Percentiles rank a stretch among this genome's conserved stretches.
phyloP scores from a whole-genome alignment of 495 filamentous ascomycete genomes.

The Neurospora sp. region DNA sequence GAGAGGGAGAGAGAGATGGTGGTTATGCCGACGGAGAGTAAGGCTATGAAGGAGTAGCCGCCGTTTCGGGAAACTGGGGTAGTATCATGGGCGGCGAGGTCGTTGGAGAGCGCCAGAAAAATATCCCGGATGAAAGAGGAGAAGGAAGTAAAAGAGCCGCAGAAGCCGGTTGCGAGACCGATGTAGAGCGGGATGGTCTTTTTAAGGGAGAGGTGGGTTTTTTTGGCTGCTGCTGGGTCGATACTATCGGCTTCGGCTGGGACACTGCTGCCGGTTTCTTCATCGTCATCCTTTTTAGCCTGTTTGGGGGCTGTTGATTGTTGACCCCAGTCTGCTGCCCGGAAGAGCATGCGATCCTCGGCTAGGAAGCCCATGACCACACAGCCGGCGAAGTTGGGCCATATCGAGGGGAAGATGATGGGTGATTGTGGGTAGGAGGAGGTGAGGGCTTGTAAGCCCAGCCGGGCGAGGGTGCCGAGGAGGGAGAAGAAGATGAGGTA shows the following conservation, averaged over 20 bases:
- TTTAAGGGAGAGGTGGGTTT: constrained; percentile 49
- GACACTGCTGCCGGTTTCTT: constrained; percentile 17
- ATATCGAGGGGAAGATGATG: constrained; percentile 62
- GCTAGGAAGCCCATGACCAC: constrained; percentile 77
- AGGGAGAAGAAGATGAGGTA: constrained; percentile 84
- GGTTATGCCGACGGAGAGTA: constrained; percentile 56
- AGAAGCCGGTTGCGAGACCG: constrained; percentile 87
- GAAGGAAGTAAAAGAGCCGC: constrained; percentile 86
- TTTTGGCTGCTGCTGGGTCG: constrained; percentile 33
- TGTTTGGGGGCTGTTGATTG: constrained; percentile 20
- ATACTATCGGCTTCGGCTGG: constrained; percentile 1
- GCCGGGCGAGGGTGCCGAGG: constrained; percentile 72
- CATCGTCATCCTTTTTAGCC: constrained; percentile 18
- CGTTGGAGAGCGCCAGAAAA: constrained; percentile 78
- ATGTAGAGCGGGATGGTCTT: constrained; percentile 86
- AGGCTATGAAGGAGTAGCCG: constrained; percentile 74
- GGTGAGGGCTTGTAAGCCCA: constrained; percentile 75
- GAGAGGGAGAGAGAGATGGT: constrained; percentile 60
- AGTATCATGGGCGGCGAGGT: constrained; percentile 12
- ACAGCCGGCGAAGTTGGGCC: constrained; percentile 85
- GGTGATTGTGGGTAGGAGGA: constrained; percentile 73
- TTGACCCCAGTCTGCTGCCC: constrained; percentile 50
- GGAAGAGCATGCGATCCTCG: constrained; percentile 68
- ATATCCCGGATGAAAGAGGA: constrained; percentile 79
- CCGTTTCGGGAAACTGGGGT: constrained; percentile 45